These are phyloP conservation scores for Oryza meyeriana DNA, from an alignment of 176 grass and related monocot genomes.

Conservation along the genomic window DNA sequence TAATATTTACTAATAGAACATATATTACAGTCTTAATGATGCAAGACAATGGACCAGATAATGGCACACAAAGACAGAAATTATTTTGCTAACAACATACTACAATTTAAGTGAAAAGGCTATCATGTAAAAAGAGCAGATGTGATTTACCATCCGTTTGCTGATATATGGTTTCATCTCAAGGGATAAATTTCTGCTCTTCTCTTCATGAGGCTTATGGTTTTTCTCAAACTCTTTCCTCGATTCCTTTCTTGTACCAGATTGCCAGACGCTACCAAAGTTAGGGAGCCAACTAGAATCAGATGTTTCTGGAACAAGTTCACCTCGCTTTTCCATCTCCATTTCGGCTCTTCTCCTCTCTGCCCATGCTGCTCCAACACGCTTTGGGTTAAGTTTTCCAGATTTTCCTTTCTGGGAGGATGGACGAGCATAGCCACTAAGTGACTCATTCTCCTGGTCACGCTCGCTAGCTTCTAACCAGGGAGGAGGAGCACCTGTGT, in stretches of 20 bases:
- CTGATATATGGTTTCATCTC: conserved; percentile 89
- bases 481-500: conserved; percentile 74
- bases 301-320: conserved; percentile 44
- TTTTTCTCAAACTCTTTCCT: conserved; percentile 82
- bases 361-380: conserved; percentile 93
- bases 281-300: conserved; percentile 89
- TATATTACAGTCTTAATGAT: no score
- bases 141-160: conserved; percentile 59
- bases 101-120: neutral
- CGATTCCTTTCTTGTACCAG: conserved; percentile 82
- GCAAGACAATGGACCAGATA: neutral
- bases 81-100: neutral
- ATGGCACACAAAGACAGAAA: neutral
- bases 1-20: neutral
- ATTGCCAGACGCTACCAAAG: conserved; percentile 89
- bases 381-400: conserved; percentile 80
- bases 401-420: conserved; percentile 44
- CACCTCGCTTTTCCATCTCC: conserved; percentile 70
- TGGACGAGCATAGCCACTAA: neutral
- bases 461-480: conserved; percentile 67
- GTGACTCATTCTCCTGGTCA: conserved; percentile 30
- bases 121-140: neutral
- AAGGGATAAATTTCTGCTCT: conserved; percentile 35
- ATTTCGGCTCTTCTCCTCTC: conserved; percentile 86
- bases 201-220: conserved; percentile 30